Conservation (phyloP, 371 early-diverging fungal genomes). For the Synchytrium microbalum region DNA sequence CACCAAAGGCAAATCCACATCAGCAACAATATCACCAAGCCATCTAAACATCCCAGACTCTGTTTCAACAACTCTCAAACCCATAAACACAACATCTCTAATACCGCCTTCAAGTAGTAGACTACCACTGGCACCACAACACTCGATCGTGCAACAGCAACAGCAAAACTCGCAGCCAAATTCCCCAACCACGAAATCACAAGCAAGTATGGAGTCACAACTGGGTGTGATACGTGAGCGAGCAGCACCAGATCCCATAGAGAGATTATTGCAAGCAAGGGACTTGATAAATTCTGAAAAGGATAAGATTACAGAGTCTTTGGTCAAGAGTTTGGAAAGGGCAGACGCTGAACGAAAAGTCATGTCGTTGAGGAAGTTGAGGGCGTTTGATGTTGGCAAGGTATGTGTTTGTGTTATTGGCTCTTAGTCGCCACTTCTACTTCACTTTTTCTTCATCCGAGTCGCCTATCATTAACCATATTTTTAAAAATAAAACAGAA, state of each 20-base stretch:
- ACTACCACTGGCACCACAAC: not conserved
- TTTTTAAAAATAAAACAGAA: too few relatives aligned
- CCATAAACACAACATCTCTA: not conserved
- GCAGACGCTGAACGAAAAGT: not conserved
- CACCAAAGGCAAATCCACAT: too few relatives aligned
- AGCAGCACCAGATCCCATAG: not conserved
- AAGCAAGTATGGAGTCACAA: not conserved
- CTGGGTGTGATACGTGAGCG: not conserved
- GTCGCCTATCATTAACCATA: too few relatives aligned
- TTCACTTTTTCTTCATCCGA: not conserved
- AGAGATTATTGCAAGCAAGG: not conserved
- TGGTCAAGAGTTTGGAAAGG: not conserved
- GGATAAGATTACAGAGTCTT: not conserved
- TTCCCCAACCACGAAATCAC: not conserved
- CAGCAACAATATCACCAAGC: too few relatives aligned
- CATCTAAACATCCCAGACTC: too few relatives aligned
- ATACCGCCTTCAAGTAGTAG: not conserved
- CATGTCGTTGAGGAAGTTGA: not conserved
- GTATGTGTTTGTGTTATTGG: not conserved
- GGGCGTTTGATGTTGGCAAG: not conserved
- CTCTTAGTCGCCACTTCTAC: too few relatives aligned
- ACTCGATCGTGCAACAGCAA: not conserved
- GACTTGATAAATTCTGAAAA: not conserved
- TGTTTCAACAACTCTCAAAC: too few relatives aligned
- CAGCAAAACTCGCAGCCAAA: not conserved